Evolutionary conservation across 2,329 filamentous ascomycete species (phyloP).

Genomic region (Colletotrichum tropicicola): DNA sequence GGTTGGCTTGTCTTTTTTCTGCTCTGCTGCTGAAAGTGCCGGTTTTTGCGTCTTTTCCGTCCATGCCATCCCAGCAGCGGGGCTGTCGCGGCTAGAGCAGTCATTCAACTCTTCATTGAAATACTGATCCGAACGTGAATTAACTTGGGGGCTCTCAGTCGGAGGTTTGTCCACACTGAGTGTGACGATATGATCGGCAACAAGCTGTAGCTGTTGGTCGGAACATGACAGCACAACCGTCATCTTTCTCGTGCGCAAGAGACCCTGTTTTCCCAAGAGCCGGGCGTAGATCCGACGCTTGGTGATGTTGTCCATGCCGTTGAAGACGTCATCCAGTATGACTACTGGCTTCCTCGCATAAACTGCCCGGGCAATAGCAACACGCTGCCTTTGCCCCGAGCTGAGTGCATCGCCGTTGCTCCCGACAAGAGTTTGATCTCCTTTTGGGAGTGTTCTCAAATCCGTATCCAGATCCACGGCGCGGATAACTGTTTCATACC

Average conservation of each 20-base stretch:
- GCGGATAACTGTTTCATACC: neutral
- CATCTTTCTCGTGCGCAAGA: neutral
- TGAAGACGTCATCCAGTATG: neutral
- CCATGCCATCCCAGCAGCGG: too few relatives aligned
- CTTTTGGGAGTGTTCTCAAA: neutral
- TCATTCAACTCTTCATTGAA: too few relatives aligned
- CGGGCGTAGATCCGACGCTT: neutral
- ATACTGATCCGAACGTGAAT: too few relatives aligned
- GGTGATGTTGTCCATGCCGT: neutral
- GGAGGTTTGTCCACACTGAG: neutral
- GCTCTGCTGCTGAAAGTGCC: too few relatives aligned
- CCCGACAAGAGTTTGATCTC: neutral
- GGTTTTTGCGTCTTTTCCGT: neutral
- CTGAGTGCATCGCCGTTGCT: neutral
- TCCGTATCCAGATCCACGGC: neutral
- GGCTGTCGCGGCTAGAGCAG: too few relatives aligned
- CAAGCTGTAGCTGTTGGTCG: neutral
- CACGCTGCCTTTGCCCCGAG: neutral
- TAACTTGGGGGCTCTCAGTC: neutral
- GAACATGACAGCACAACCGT: neutral
- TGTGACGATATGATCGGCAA: neutral
- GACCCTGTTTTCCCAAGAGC: neutral
- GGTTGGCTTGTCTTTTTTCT: neutral
- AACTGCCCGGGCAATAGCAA: neutral
- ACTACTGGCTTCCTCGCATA: neutral